Evolutionary conservation across 225 moss, liverwort and hornwort genomes (phyloP).

Genomic region (Sphagnum contortum): DNA sequence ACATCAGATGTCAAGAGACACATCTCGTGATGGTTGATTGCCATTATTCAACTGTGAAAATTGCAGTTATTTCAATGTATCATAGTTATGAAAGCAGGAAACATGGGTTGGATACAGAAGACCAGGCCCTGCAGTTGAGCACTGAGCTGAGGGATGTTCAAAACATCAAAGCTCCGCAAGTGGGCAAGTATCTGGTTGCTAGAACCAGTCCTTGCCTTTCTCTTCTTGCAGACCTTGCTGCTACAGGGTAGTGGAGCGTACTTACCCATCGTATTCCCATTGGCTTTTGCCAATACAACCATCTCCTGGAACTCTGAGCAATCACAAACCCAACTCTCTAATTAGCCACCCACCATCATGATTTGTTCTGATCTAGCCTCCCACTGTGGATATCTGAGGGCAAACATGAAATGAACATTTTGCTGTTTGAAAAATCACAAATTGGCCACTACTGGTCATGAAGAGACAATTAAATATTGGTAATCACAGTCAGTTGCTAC

Average conservation of each 20-base stretch:
- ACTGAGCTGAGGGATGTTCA: slow-evolving; percentile 1
- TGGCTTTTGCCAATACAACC: slow-evolving; percentile 6
- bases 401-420: too few species aligned
- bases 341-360: too few species aligned
- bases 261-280: slow-evolving; percentile 10
- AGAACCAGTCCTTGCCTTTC: neutral
- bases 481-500: neutral
- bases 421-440: too few species aligned
- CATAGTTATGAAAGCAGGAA: too few species aligned
- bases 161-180: slow-evolving; percentile 5
- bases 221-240: slow-evolving; percentile 7
- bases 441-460: neutral
- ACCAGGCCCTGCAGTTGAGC: slow-evolving; percentile 9
- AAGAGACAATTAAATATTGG: neutral
- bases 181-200: slow-evolving; percentile 7
- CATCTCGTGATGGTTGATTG: too few species aligned
- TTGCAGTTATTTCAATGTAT: too few species aligned
- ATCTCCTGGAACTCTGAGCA: slow-evolving; percentile 16
- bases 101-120: slow-evolving; percentile 14
- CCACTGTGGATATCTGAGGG: too few species aligned
- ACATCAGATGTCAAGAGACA: slow-evolving; percentile 3
- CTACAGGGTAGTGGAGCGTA: slow-evolving; percentile 1
- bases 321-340: neutral
- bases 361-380: too few species aligned
- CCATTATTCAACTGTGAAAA: too few species aligned